Base-by-base conservation (phyloP, 148 eudicot species). In the Fallopia convolvulus region DNA sequence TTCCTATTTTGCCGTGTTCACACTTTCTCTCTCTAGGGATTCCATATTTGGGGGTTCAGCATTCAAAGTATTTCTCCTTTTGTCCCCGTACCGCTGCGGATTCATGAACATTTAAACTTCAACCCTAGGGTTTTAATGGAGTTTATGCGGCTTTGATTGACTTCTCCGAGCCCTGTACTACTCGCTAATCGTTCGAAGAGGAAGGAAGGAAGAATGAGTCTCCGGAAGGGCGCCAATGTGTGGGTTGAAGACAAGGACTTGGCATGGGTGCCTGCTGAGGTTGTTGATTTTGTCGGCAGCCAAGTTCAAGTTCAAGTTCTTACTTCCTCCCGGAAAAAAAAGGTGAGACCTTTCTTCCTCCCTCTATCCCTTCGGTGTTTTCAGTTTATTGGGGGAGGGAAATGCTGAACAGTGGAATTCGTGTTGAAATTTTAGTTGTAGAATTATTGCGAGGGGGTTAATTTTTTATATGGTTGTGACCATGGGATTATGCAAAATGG, bases 211-310 rank as follows among this genome's bases (percentile, higher is more conserved):
- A 73, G 55, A 46, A 89, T 88, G 97, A 81, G 88, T 79, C 79
- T 91, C 7, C 88, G 93, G 0, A 96, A 87, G 78, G 97, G 94
- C 15, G 88, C 92, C 1, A 88, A 85, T 77, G 99, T 96, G 4
- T 96, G 99, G 99, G 89, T 86, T 33, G 91, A 91, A 74, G 99
- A 93, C 74, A 93, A 74, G 70, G 83, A 84, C 20, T 71, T 82
- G 70, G 92, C 89, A 41, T 93, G 98, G 99, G 78, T 87, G 65
- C 90, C 91, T 13, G 97, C 94, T 56, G 83, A 93, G 83, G 92
- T 96, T 3, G 48, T 83, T 36, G 93, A 83, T 80, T 85, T 91
- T 20, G 75, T 78, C 71, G 89, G 87, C 3, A 86, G 87, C 36
- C 90, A 85, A 77, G 91, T 90, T 85, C 90, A 85, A 77, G 91